Conservation (phyloP, 495 filamentous ascomycete genomes). For the Parathielavia appendiculata region DNA sequence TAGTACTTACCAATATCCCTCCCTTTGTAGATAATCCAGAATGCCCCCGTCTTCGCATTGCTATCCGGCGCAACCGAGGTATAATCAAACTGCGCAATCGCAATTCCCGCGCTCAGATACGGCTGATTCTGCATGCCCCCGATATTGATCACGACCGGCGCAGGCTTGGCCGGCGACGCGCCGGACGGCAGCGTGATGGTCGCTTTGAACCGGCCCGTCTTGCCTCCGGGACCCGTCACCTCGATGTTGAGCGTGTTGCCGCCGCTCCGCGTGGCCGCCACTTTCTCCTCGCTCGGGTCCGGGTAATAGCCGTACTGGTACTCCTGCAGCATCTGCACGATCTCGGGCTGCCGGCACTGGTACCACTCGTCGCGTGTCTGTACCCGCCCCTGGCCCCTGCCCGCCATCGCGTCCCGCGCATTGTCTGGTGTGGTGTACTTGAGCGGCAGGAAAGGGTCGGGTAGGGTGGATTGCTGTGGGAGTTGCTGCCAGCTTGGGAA, state of each 20-base stretch:
- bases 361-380: conserved; percentile 47
- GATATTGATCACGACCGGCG: conserved; percentile 51
- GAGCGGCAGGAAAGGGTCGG: conserved; percentile 49
- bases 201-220: conserved; percentile 43
- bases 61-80: conserved; percentile 47
- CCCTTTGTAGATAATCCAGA: conserved; percentile 50
- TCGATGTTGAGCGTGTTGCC: conserved; percentile 45
- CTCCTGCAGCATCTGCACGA: conserved; percentile 48
- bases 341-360: conserved; percentile 49
- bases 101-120: conserved; percentile 47
- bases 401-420: conserved; percentile 36
- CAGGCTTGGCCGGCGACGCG: conserved; percentile 34
- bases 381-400: conserved; percentile 41
- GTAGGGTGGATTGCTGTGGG: conserved; percentile 40
- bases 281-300: conserved; percentile 46
- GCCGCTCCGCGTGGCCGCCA: conserved; percentile 46
- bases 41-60: conserved; percentile 47
- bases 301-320: conserved; percentile 55
- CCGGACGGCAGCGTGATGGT: conserved; percentile 41
- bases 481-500: conserved; percentile 40
- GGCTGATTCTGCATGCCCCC: conserved; percentile 50
- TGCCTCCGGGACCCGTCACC: conserved; percentile 44
- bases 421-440: conserved; percentile 39
- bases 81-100: conserved; percentile 50
- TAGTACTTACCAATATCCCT: conserved; percentile 43